Conservation (phyloP, 768 basidiomycete species). For the Crassisporium funariophilum region DNA sequence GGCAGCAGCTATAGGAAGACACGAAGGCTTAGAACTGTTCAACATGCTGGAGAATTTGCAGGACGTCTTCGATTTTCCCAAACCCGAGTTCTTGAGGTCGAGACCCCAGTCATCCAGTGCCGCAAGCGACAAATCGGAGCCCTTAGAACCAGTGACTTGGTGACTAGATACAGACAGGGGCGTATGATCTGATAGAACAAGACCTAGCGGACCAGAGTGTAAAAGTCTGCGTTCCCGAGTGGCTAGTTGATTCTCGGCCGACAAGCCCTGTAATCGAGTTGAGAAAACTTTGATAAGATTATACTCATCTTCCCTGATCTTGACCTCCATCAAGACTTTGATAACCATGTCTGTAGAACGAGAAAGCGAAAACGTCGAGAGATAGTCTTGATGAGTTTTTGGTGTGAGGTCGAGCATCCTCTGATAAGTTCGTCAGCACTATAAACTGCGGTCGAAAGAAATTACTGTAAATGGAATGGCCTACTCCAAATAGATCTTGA, state of each 20-base stretch:
- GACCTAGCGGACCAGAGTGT: slow-evolving; percentile 60
- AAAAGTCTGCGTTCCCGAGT: slow-evolving; percentile 75
- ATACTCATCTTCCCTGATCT: slow-evolving; percentile 84
- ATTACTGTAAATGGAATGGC: slow-evolving; percentile 22
- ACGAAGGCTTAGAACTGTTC: too few species aligned
- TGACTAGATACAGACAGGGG: slow-evolving; percentile 1
- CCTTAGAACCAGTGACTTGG: slow-evolving; percentile 6
- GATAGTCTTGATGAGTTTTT: slow-evolving; percentile 66
- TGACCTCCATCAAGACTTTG: slow-evolving; percentile 82
- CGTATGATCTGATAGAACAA: slow-evolving; percentile 38
- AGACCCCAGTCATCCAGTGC: background rate
- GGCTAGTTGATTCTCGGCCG: slow-evolving; percentile 55
- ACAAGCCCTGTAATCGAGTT: slow-evolving; percentile 59
- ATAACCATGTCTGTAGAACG: slow-evolving; percentile 73
- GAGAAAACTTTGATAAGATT: slow-evolving; percentile 67
- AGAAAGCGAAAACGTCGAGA: slow-evolving; percentile 64
- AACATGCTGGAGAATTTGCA: slow-evolving; percentile 1
- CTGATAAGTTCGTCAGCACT: slow-evolving; percentile 39
- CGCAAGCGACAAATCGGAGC: background rate
- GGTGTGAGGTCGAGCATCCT: slow-evolving; percentile 71
- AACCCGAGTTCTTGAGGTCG: background rate
- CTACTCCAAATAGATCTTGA: slow-evolving; percentile 72
- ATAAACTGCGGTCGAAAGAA: background rate
- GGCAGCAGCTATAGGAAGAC: background rate
- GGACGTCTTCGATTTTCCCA: slow-evolving; percentile 11